phyloP scores from a whole-genome alignment of 176 grass and related monocot species.

The Secale cereale region DNA sequence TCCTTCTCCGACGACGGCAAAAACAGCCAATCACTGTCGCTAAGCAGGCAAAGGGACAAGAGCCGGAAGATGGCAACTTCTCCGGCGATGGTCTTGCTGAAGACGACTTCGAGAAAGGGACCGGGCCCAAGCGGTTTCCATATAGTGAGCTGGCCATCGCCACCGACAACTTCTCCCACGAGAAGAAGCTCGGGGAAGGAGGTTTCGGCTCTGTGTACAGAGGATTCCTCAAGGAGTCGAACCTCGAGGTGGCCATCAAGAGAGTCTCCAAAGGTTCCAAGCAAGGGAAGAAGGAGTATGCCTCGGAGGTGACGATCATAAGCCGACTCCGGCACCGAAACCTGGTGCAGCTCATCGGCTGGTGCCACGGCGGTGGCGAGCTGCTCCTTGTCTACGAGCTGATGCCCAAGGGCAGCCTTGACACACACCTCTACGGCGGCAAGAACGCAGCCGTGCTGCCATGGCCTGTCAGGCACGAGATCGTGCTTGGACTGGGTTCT shows the following conservation, averaged over 20 bases:
- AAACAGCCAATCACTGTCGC: background rate
- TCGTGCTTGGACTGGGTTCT: conserved; percentile 1
- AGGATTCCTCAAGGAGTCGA: background rate
- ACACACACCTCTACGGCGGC: background rate
- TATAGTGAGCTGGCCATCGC: conserved; percentile 19
- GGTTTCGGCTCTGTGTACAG: conserved; percentile 26
- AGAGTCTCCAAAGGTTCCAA: conserved; percentile 7
- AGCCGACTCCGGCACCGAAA: conserved; percentile 46
- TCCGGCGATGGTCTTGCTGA: background rate
- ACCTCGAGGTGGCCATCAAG: conserved; percentile 2
- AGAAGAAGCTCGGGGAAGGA: conserved; percentile 29
- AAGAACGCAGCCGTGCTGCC: background rate
- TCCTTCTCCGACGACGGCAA: background rate
- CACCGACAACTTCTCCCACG: conserved; percentile 12
- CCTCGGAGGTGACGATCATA: conserved; percentile 59
- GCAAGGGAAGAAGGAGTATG: conserved; percentile 61
- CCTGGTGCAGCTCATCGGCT: conserved; percentile 66
- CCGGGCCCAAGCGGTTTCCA: conserved; percentile 6
- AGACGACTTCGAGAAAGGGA: conserved; percentile 20
- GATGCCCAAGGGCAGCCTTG: conserved; percentile 58
- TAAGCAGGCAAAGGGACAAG: background rate
- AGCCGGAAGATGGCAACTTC: background rate
- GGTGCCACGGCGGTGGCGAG: conserved; percentile 49
- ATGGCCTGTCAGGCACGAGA: conserved; percentile 34
- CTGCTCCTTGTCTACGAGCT: conserved; percentile 49